Evolutionary conservation across 345 rosid genomes (phyloP).

Genomic region (Eucalyptus cloeziana): DNA sequence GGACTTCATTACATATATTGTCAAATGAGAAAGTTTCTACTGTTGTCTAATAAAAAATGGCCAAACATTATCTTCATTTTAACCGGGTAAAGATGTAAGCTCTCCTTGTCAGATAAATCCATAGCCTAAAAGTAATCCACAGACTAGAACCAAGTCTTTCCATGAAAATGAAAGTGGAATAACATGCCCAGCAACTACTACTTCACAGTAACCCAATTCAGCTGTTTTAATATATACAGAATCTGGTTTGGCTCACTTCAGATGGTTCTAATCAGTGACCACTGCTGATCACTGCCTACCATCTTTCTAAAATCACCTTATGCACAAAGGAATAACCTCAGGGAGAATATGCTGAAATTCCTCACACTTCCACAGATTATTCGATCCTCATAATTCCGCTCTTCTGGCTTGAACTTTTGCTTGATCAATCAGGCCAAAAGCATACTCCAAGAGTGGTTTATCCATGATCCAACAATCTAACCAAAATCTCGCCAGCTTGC

Average conservation of each 20-base stretch:
- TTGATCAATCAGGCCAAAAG: background rate
- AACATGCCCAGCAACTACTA: background rate
- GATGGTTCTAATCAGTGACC: background rate
- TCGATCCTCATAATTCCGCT: background rate
- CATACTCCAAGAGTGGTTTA: background rate
- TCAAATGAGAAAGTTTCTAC: background rate
- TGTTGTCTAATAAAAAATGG: background rate
- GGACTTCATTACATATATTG: background rate
- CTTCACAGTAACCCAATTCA: background rate
- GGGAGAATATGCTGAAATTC: background rate
- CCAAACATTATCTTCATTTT: background rate
- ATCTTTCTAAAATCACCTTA: background rate
- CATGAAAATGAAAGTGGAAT: background rate
- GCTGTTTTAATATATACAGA: background rate
- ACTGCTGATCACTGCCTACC: background rate
- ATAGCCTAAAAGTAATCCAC: background rate
- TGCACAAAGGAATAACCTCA: background rate
- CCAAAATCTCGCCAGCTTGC: background rate
- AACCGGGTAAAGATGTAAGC: background rate
- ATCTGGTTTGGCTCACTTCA: background rate
- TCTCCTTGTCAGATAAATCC: background rate
- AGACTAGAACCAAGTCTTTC: background rate
- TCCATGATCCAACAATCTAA: background rate
- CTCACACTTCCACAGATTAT: background rate
- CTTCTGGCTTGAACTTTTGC: background rate